phyloP scores from a whole-genome alignment of 805 yeast species.

The Schwanniomyces vanrijiae region DNA sequence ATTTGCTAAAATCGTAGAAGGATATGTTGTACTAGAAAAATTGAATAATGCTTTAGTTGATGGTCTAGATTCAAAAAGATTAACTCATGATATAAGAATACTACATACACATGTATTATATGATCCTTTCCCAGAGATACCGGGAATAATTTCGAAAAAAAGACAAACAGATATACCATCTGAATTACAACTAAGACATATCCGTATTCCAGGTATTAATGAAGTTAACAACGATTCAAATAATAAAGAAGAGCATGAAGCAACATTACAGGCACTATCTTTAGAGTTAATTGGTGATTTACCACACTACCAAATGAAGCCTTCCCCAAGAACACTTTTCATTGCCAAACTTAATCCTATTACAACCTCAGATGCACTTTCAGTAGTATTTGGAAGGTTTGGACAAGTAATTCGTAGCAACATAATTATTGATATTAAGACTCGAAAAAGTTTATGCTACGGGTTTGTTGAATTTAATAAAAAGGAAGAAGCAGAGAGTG shows the following conservation, averaged over 20 bases:
- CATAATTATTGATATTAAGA: conserved; percentile 47
- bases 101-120: conserved; percentile 49
- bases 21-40: conserved; percentile 43
- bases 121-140: conserved; percentile 45
- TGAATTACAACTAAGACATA: conserved; percentile 9
- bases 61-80: conserved; percentile 12
- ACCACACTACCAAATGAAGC: conserved; percentile 56
- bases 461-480: conserved; percentile 61
- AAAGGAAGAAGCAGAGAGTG: conserved; percentile 54
- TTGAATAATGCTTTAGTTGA: conserved; percentile 44
- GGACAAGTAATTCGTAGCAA: conserved; percentile 55
- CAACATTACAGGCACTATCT: conserved; percentile 57
- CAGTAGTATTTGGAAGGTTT: conserved; percentile 58
- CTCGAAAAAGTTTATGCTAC: conserved; percentile 55
- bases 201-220: conserved; percentile 13
- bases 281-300: conserved; percentile 65
- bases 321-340: conserved; percentile 61
- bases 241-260: conserved; percentile 20
- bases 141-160: conserved; percentile 5
- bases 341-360: conserved; percentile 64
- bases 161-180: conserved; percentile 7
- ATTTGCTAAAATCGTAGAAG: conserved; percentile 57
- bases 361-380: conserved; percentile 57
- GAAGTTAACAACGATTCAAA: conserved; percentile 5
- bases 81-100: conserved; percentile 39